Evolutionary conservation across 371 early-diverging fungal genomes (phyloP).

Genomic region (Mortierella polycephala): DNA sequence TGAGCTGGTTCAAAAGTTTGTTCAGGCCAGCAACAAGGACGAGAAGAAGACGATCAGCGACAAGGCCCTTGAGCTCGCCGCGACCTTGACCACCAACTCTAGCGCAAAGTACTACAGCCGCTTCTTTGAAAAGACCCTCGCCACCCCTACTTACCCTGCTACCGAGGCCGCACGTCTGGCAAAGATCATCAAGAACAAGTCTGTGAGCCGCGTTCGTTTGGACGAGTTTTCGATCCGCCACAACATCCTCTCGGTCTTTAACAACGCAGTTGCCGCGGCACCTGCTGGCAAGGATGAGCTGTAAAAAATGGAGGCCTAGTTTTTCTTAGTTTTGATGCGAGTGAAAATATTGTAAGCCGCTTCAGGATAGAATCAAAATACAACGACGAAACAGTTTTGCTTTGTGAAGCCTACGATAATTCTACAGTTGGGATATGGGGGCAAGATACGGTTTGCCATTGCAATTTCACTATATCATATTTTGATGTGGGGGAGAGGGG

Average conservation of each 20-base stretch:
- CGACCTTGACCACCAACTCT: slow-evolving; percentile 9
- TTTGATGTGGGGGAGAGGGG: no score
- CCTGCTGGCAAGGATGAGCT: slow-evolving; percentile 60
- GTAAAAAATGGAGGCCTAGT: slow-evolving; percentile 29
- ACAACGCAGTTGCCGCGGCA: slow-evolving; percentile 25
- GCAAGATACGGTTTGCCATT: no score
- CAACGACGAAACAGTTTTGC: background rate
- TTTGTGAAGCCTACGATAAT: no score
- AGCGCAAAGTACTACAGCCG: slow-evolving; percentile 78
- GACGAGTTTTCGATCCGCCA: slow-evolving; percentile 82
- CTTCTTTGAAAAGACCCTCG: slow-evolving; percentile 77
- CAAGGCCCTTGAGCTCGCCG: slow-evolving; percentile 24
- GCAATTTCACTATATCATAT: no score
- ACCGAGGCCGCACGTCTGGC: slow-evolving; percentile 78
- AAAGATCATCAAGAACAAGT: slow-evolving; percentile 72
- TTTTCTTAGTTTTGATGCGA: background rate
- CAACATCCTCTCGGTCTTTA: slow-evolving; percentile 78
- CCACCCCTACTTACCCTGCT: slow-evolving; percentile 66
- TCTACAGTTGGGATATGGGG: no score
- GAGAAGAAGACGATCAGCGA: slow-evolving; percentile 50
- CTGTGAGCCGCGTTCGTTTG: slow-evolving; percentile 67
- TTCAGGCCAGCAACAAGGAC: slow-evolving; percentile 57
- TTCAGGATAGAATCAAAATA: background rate
- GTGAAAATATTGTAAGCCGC: background rate
- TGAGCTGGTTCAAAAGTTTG: slow-evolving; percentile 71